Evolutionary conservation across 2,329 filamentous ascomycete species (phyloP), one percentile per base, ranked within the genome.

Genomic region (Pestalotiopsis sp.): DNA sequence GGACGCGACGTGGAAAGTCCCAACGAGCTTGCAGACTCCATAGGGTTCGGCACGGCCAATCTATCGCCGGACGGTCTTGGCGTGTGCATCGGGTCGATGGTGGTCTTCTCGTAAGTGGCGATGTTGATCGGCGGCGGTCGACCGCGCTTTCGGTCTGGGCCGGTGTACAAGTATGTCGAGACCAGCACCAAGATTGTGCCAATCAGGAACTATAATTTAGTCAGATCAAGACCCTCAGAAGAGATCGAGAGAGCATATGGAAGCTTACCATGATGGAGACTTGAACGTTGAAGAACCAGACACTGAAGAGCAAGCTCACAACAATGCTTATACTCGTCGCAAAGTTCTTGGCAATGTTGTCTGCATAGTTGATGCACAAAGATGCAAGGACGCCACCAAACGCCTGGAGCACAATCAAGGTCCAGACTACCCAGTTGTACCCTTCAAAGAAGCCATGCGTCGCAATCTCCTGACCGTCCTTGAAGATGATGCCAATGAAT

Each of bases 321-420:
- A 98, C 85, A 71, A 98, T 97, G 76, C 94, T 97, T 71, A 97
- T 93, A 75, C 93, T 96, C 4, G 94, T 95, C 4, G 95, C 94
- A 81, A 97, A 95, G 78, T 96, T 97, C 84, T 97, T 97, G 69
- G 94, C 91, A 77, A 97, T 97, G 76, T 96, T 97, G 82, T 96
- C 92, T 4, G 92, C 90, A 77, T 94, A 93, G 71, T 92, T 93
- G 79, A 96, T 92, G 78, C 92, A 93, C 70, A 96, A 86, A 1
- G 92, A 92, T 11, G 94, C 91, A n/a, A 97, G 83, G 36, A 98
- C 87, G 27, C 95, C 96, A 39, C 95, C 95, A 45, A 91, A 82
- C 0, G 95, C 93, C 79, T 99, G 96, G 69, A 96, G 87, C 5
- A 90, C 78, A 73, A 98, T 93, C 4, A 94, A 92, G 4, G 90